These are phyloP conservation scores for Globisporangium cylindrosporum DNA, from an alignment of 352 stramenopile genomes.

Conservation along the genomic window DNA sequence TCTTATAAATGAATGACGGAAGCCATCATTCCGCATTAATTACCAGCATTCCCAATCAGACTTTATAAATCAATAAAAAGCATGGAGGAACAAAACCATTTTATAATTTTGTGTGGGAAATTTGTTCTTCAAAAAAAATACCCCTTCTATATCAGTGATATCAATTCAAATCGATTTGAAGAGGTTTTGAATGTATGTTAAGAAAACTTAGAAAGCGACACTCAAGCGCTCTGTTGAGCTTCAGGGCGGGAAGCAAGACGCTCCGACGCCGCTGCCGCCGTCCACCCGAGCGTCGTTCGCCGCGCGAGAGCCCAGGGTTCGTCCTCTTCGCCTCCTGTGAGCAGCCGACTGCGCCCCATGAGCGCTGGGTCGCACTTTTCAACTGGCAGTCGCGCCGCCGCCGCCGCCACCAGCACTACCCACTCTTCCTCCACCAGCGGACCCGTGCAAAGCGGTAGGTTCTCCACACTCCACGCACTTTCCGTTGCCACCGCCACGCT, in stretches of 20 bases:
- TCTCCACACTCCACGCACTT: neutral
- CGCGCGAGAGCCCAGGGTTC: neutral
- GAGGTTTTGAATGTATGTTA: neutral
- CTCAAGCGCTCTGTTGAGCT: neutral
- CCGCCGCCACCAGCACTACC: neutral
- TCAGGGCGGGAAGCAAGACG: neutral
- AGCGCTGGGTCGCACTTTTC: neutral
- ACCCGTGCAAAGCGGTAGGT: neutral
- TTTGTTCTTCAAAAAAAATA: neutral
- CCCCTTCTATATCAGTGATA: neutral
- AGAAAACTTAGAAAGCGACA: neutral
- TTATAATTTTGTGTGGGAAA: no score
- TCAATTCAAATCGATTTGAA: neutral
- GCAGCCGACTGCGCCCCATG: neutral
- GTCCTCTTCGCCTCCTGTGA: neutral
- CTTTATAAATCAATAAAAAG: no score
- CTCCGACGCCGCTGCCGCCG: neutral
- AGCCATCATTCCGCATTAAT: no score
- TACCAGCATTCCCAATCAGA: no score
- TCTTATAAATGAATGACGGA: no score
- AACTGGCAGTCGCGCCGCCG: neutral
- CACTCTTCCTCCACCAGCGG: neutral
- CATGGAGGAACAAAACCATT: no score
- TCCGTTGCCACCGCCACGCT: neutral
- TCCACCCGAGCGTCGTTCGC: neutral